A percentile compares a stretch with the other conserved stretches of the same genome.
Evolutionary conservation across 2,329 filamentous ascomycete species (phyloP).

Genomic region (Lecanosticta acicola): DNA sequence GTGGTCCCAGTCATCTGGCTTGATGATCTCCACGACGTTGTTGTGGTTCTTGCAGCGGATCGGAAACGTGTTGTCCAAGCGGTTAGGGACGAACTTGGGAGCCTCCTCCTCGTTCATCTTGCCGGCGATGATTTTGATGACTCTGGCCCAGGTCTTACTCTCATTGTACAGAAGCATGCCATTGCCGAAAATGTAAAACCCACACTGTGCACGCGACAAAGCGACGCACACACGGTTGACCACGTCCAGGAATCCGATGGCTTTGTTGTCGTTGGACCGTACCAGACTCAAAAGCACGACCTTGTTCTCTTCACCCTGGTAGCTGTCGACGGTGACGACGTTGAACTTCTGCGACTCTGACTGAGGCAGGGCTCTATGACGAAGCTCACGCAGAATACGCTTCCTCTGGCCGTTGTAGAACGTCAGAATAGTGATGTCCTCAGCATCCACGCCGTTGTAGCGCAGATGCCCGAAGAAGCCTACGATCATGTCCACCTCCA

Average conservation of each 20-base stretch:
- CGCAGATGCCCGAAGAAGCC: conserved; percentile 67
- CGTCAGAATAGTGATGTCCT: conserved; percentile 71
- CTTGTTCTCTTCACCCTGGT: conserved; percentile 87
- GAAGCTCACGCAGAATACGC: conserved; percentile 50
- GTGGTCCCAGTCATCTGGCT: conserved; percentile 50
- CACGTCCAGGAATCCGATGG: conserved; percentile 69
- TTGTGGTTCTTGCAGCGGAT: conserved; percentile 28
- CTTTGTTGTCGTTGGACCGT: conserved; percentile 54
- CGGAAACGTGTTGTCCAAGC: conserved; percentile 23
- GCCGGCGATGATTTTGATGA: conserved; percentile 28
- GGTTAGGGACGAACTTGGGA: conserved; percentile 14
- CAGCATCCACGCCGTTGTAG: conserved; percentile 55
- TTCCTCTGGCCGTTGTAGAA: conserved; percentile 85
- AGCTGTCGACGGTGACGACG: conserved; percentile 79
- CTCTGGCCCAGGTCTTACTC: conserved; percentile 25
- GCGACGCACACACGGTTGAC: conserved; percentile 59
- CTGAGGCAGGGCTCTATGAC: conserved; percentile 15
- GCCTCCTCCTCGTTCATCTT: conserved; percentile 10
- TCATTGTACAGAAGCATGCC: conserved; percentile 43
- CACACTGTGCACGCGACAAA: conserved; percentile 64
- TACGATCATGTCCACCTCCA: conserved; percentile 72
- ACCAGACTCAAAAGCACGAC: conserved; percentile 76
- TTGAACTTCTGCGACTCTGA: conserved; percentile 36
- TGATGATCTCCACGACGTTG: conserved; percentile 23
- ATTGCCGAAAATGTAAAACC: conserved; percentile 83